Conservation (phyloP, 2,329 filamentous ascomycete genomes). For the Pseudogymnoascus sp. region DNA sequence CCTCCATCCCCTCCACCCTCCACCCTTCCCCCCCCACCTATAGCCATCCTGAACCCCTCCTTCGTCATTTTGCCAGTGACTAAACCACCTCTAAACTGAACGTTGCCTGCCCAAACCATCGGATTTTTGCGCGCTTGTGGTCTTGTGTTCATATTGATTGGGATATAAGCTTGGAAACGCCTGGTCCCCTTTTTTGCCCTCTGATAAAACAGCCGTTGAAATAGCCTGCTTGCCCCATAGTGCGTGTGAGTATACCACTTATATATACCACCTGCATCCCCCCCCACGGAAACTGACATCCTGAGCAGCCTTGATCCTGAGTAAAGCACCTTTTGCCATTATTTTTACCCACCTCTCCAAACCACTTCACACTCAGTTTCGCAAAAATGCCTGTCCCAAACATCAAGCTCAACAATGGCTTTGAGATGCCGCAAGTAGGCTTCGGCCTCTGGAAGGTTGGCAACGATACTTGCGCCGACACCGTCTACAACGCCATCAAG, state of each 20-base stretch:
- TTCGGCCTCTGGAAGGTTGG: constrained; percentile 66
- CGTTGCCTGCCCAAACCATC: background rate
- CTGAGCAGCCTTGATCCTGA: background rate
- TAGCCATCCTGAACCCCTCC: background rate
- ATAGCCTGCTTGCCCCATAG: constrained; percentile 7
- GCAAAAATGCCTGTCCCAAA: constrained; percentile 28
- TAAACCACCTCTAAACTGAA: background rate
- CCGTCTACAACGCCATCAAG: constrained; percentile 59
- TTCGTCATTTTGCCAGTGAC: constrained; percentile 7
- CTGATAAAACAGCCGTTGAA: constrained; percentile 1
- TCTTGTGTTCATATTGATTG: constrained; percentile 8
- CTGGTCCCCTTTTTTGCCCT: background rate
- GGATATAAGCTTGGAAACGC: constrained; percentile 4
- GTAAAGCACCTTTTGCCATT: background rate
- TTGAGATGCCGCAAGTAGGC: constrained; percentile 52
- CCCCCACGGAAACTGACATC: background rate
- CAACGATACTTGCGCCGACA: constrained; percentile 53
- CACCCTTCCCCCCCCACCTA: background rate
- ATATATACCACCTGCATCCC: background rate
- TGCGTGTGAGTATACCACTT: constrained; percentile 1
- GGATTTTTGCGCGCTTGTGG: background rate
- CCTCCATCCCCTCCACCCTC: background rate
- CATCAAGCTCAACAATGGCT: constrained; percentile 39
- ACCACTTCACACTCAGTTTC: constrained; percentile 5
- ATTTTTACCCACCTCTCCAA: background rate